These are phyloP conservation scores for Neopestalotiopsis sp. DNA, from an alignment of 2,329 filamentous ascomycete species.

Conservation along the genomic window DNA sequence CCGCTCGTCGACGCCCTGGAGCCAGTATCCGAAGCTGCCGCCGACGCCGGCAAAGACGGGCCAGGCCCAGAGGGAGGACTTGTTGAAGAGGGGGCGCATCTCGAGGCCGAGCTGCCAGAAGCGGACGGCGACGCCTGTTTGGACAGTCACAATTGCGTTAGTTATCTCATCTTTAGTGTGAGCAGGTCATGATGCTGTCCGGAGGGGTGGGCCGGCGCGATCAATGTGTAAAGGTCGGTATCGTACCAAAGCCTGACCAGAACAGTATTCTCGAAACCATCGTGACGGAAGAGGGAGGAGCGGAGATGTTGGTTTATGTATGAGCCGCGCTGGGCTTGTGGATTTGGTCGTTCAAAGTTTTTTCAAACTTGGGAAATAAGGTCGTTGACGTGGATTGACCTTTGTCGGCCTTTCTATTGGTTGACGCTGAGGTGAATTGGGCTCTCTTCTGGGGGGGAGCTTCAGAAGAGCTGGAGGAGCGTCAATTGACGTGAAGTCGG, in stretches of 20 bases:
- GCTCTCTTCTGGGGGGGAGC: not conserved
- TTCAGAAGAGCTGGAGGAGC: not conserved
- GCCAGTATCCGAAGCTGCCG: constrained; percentile 95
- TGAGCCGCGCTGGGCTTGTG: constrained; percentile 27
- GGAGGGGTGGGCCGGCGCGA: constrained; percentile 20
- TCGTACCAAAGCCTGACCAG: constrained; percentile 90
- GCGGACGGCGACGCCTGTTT: constrained; percentile 83
- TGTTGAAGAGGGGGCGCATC: constrained; percentile 93
- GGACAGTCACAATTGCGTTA: not conserved
- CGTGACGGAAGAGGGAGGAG: constrained; percentile 34
- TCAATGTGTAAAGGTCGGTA: constrained; percentile 28
- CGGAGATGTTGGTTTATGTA: constrained; percentile 26
- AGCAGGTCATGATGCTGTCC: not conserved
- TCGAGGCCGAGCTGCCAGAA: constrained; percentile 98
- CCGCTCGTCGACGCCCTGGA: constrained; percentile 85
- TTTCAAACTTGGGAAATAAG: not conserved
- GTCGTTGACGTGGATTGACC: constrained; percentile 9
- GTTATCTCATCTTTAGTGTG: not conserved
- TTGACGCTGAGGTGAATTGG: constrained; percentile 12
- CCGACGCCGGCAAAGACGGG: constrained; percentile 86
- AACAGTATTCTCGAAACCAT: constrained; percentile 75
- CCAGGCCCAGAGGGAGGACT: constrained; percentile 86
- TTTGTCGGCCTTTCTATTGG: not conserved
- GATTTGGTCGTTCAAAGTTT: not conserved
- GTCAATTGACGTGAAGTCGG: constrained; percentile 14